Conservation (phyloP, 1,139 yeast genomes). For the Yamadazyma spencermartinsiae region DNA sequence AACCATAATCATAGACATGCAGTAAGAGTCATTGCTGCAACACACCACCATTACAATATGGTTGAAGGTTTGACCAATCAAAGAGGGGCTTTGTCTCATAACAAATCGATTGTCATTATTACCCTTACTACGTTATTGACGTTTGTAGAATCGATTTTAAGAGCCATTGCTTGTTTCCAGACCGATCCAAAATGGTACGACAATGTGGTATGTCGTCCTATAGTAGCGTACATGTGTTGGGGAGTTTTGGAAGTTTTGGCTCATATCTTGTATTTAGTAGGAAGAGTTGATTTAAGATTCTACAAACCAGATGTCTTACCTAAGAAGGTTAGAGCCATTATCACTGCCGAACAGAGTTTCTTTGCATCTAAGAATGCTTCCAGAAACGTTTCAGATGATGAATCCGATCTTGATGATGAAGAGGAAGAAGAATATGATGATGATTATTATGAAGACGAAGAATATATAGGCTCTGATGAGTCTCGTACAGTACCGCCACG, state of each 20-base stretch:
- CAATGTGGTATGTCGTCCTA: slow-evolving; percentile 21
- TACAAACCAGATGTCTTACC: slow-evolving; percentile 49
- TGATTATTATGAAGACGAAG: slow-evolving; percentile 6
- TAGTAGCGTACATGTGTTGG: slow-evolving; percentile 40
- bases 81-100: slow-evolving; percentile 41
- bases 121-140: slow-evolving; percentile 34
- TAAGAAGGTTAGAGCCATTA: slow-evolving; percentile 34
- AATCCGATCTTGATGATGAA: slow-evolving; percentile 6
- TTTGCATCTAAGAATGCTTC: slow-evolving; percentile 13
- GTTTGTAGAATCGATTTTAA: slow-evolving; percentile 31
- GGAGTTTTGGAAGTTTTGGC: slow-evolving; percentile 39
- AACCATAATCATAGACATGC: slow-evolving; percentile 47
- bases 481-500: slow-evolving; percentile 10
- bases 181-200: slow-evolving; percentile 14
- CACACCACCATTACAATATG: slow-evolving; percentile 41
- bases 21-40: slow-evolving; percentile 45
- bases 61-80: slow-evolving; percentile 43
- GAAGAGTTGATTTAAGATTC: slow-evolving; percentile 48
- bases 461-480: slow-evolving; percentile 5
- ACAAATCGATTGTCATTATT: slow-evolving; percentile 34
- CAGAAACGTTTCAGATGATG: slow-evolving; percentile 12
- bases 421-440: slow-evolving; percentile 12
- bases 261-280: slow-evolving; percentile 37
- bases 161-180: slow-evolving; percentile 37
- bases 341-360: slow-evolving; percentile 43